These are phyloP conservation scores for Tieghemostelium lacteum DNA, from an alignment of 78 protist genomes.

Conservation along the genomic window DNA sequence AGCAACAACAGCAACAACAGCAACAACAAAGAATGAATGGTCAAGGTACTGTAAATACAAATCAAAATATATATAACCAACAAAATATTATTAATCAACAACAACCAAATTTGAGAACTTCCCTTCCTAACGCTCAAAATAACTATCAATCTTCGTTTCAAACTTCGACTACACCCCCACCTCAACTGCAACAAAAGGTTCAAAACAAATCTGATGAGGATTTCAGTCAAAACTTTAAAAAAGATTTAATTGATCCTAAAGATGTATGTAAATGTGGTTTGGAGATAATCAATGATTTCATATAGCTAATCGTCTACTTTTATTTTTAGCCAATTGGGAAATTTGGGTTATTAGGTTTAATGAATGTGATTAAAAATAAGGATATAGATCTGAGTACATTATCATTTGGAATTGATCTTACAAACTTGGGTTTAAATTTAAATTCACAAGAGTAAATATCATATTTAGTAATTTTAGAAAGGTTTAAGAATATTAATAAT, in stretches of 20 bases:
- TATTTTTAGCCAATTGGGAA: background rate
- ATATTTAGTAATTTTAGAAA: background rate
- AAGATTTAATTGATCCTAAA: background rate
- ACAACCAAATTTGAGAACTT: background rate
- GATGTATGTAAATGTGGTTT: no score
- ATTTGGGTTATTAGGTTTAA: slow-evolving; percentile 93
- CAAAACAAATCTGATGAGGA: no score
- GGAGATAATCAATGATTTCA: no score
- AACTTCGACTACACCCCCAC: background rate
- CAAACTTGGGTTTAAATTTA: slow-evolving; percentile 94
- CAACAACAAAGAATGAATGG: slow-evolving; percentile 18
- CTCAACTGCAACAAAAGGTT: no score
- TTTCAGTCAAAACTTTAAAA: no score
- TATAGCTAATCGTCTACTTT: no score
- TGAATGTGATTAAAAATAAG: slow-evolving; percentile 87
- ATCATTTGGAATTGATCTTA: slow-evolving; percentile 95
- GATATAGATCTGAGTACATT: slow-evolving; percentile 91
- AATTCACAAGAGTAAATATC: slow-evolving; percentile 85
- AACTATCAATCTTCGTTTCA: background rate
- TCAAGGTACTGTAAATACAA: no score
- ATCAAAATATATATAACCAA: background rate
- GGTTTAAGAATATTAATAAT: background rate
- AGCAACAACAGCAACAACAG: background rate
- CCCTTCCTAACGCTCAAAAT: background rate
- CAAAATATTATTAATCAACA: slow-evolving; percentile 4